Base-by-base conservation (phyloP, 2,329 filamentous ascomycete species). In the Clonostachys solani region DNA sequence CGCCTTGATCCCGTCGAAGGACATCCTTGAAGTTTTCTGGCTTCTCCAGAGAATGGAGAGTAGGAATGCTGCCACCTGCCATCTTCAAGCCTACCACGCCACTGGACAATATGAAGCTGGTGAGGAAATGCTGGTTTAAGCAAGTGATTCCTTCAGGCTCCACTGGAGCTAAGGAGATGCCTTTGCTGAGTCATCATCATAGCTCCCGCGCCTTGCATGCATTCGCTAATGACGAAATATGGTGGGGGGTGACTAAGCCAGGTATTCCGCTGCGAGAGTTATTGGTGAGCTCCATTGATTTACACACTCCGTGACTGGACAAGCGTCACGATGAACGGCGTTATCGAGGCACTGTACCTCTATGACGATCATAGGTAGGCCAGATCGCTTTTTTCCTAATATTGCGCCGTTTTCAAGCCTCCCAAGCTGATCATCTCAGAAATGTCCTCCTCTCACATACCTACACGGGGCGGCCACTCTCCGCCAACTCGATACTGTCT, bases 341-440 rank as follows among this genome's bases (percentile, higher is more conserved):
- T 88, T 63, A 88, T 99, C 63, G 92, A 97, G 76, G 94, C 92
- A 64, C 78, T 99, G 61, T 92, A 97, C 75, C 91, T 99, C 65
- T 96, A 88, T 69, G 92, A 97, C 80, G 92, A 96, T 75, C 84
- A 92, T 71, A 90, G 92, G 92, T 95, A 73, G 61, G 79, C 45
- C 12, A 7, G 15, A 13, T 8, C 34, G 6, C n/a, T 4, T 17
- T 37, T 29, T 2, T 10, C 9, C 8, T 12, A 33, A 16, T 19
- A 8, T 18, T 15, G 16, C 40, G 40, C 2, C 16, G 12, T 16
- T 16, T 35, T 16, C 19, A 23, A 17, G 9, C 23, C 23, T n/a
- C 4, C 36, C 15, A 18, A 38, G 36, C 36, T 38, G 36, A 38
- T 12, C 15, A 38, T 18, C 44, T 38, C 56, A 96, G 92, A 69